Base-by-base conservation (phyloP, 2,329 filamentous ascomycete genomes). In the Amauroascus verrucosus region DNA sequence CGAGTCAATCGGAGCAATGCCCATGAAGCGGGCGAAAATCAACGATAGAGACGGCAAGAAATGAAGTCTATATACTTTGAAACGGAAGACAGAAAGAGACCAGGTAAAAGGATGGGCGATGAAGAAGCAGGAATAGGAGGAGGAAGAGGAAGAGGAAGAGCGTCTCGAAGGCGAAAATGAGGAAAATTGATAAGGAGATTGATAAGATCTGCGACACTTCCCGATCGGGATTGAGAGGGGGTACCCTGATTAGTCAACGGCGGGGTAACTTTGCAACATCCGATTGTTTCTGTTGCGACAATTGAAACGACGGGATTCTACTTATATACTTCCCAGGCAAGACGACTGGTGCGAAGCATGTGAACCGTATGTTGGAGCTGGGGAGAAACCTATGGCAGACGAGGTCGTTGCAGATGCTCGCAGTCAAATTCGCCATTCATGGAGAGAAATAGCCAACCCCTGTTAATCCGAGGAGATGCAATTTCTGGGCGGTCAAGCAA, bases 191-290 rank as follows among this genome's bases (percentile, higher is more conserved):
- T 45, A 51, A 51, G 48, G 20, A 44, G 38, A 51, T 44, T 45
- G 48, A 51, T 51, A 51, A 51, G 48, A 51, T 51, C 48, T 28
- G 48, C 26, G 38, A 20, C 48, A 45, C 48, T 51, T 45, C 48
- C 48, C 48, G 18, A 51, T 44, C 30, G 48, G 48, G 48, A 44
- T 33, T 20, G 48, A 18, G 38, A 33, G 48, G 28, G 28, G 40
- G 14, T 26, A 37, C 40, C 33, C 35, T 40, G 54, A 20, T 56
- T 53, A 56, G 54, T 56, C 54, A 56, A 26, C 22, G 45, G 45
- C 30, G 38, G 54, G 50, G 50, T 41, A 41, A 50, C 24, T 50
- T 24, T 35, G 13, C 11, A 46, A n/a, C 41, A 35, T 35, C 32
- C 32, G 32, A 35, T 13, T 3, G 7, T 13, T 35, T n/a, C 3